Percentiles rank a stretch among this genome's conserved stretches.
These are phyloP conservation scores for Trichosanthes cucumerina DNA, from an alignment of 306 rosid species.

Conservation along the genomic window DNA sequence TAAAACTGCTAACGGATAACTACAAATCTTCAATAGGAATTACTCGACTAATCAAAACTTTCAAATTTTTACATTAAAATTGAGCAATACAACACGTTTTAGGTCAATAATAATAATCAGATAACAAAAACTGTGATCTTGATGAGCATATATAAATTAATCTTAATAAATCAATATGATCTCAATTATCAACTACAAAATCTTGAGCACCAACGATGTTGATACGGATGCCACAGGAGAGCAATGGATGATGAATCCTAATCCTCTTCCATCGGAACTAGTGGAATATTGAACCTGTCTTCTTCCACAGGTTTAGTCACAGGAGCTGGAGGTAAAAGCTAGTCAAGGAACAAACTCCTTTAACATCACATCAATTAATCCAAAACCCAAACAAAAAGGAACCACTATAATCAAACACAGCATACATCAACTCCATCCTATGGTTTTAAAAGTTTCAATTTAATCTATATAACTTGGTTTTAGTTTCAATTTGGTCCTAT, in stretches of 20 bases:
- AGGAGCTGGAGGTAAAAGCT: slow-evolving; percentile 28
- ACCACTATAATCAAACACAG: background rate
- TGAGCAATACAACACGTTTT: too few relatives aligned
- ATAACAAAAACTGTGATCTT: background rate
- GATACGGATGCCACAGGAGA: background rate
- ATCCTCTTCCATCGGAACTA: slow-evolving; percentile 88
- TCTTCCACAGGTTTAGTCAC: slow-evolving; percentile 70
- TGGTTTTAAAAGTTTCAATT: background rate
- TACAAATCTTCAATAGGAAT: too few relatives aligned
- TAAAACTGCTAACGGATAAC: too few relatives aligned
- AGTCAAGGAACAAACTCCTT: slow-evolving; percentile 28
- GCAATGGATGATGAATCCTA: slow-evolving; percentile 8
- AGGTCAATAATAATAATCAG: too few relatives aligned
- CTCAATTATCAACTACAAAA: slow-evolving; percentile 5
- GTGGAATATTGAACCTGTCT: slow-evolving; percentile 74
- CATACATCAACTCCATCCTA: background rate
- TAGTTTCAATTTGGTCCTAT: background rate
- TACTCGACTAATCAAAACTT: too few relatives aligned
- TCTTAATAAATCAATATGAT: background rate
- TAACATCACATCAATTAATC: background rate
- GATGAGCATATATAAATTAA: background rate
- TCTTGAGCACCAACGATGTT: background rate
- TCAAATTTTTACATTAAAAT: too few relatives aligned
- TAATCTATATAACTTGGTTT: background rate
- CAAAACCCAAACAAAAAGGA: background rate